Evolutionary conservation across 1,139 yeast genomes (phyloP).

Genomic region (Lodderomyces beijingensis): DNA sequence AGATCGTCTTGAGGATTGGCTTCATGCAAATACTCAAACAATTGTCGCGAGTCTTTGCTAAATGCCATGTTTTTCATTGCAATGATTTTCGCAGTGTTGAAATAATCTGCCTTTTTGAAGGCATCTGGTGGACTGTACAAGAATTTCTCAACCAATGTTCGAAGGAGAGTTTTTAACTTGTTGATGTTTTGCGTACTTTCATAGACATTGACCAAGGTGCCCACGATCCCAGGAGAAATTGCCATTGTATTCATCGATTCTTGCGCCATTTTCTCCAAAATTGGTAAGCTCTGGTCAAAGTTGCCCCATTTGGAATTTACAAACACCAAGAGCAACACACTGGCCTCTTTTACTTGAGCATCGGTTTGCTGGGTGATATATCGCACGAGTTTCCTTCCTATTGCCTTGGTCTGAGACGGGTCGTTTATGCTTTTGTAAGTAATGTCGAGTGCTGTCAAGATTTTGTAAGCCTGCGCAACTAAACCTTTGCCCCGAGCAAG

Average conservation of each 20-base stretch:
- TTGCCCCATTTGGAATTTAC: conserved; percentile 35
- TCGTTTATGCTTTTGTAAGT: conserved; percentile 24
- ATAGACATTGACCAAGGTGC: conserved; percentile 44
- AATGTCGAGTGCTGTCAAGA: conserved; percentile 27
- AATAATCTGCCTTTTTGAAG: conserved; percentile 20
- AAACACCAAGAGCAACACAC: conserved; percentile 44
- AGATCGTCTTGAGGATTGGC: conserved; percentile 29
- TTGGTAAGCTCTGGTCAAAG: conserved; percentile 40
- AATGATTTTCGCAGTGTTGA: conserved; percentile 42
- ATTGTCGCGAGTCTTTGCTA: conserved; percentile 25
- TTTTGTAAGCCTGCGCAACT: conserved; percentile 28
- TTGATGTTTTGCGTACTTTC: conserved; percentile 28
- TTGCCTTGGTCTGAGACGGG: conserved; percentile 12
- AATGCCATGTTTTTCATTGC: conserved; percentile 39
- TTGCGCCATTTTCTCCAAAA: conserved; percentile 35
- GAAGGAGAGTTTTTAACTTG: conserved; percentile 23
- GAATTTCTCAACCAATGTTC: conserved; percentile 19
- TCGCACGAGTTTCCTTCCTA: conserved; percentile 26
- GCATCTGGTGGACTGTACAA: conserved; percentile 16
- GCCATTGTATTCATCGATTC: conserved; percentile 13
- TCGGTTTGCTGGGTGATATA: conserved; percentile 12
- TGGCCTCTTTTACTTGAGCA: conserved; percentile 15
- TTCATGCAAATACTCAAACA: conserved; percentile 29
- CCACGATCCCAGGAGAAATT: conserved; percentile 39
- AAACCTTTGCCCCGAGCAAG: conserved; percentile 13